Conservation (phyloP, 192 early-diverging fungal genomes). For the Bifiguratus adelaidae region DNA sequence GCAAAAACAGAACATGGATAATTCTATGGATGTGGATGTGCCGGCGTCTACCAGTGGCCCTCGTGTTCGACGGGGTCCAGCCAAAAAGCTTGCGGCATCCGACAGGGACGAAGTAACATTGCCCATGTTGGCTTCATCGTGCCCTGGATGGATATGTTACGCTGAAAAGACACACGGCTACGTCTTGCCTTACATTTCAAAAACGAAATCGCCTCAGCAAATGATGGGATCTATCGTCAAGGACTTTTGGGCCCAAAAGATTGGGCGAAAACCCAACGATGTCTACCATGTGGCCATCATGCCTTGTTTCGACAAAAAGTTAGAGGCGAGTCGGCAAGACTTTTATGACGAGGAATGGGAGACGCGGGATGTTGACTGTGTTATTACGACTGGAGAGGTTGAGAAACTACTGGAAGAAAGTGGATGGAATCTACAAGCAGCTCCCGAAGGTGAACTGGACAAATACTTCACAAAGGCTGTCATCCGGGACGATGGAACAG, state of each 20-base stretch:
- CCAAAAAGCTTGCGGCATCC: no score
- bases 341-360: slow-evolving; percentile 76
- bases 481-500: slow-evolving; percentile 9
- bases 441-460: slow-evolving; percentile 47
- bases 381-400: slow-evolving; percentile 89
- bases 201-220: slow-evolving; percentile 94
- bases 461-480: slow-evolving; percentile 25
- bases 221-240: slow-evolving; percentile 93
- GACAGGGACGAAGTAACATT: slow-evolving; percentile 12
- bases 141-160: slow-evolving; percentile 96
- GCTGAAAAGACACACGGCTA: slow-evolving; percentile 95
- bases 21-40: slow-evolving; percentile 3
- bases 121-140: slow-evolving; percentile 55
- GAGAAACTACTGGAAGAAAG: slow-evolving; percentile 76
- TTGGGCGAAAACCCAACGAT: slow-evolving; percentile 39
- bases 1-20: slow-evolving; percentile 31
- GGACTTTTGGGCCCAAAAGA: slow-evolving; percentile 56
- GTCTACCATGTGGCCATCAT: slow-evolving; percentile 93
- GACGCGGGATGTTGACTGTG: slow-evolving; percentile 93
- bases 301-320: slow-evolving; percentile 99
- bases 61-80: background rate
- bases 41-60: background rate
- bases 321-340: slow-evolving; percentile 90
- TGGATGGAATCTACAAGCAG: slow-evolving; percentile 26
- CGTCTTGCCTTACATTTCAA: slow-evolving; percentile 80